phyloP scores from a whole-genome alignment of 345 rosid genomes.

The Salix viminalis region DNA sequence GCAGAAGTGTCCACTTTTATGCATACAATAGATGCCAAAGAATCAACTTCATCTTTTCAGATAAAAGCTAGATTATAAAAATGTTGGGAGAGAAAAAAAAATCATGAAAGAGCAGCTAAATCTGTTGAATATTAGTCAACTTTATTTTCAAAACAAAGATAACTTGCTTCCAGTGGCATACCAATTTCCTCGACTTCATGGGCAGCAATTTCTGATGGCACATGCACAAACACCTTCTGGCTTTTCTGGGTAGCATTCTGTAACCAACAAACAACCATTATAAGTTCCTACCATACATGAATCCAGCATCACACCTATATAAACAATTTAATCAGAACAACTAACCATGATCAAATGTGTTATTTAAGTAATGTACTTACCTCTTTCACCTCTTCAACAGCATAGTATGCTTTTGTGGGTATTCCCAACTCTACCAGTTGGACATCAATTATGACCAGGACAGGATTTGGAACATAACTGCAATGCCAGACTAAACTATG shows the following conservation, averaged over 20 bases:
- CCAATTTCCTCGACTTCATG: slow-evolving; percentile 98
- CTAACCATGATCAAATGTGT: background rate
- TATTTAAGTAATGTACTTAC: slow-evolving; percentile 23
- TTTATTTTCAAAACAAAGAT: background rate
- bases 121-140: background rate
- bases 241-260: slow-evolving; percentile 94
- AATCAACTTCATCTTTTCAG: background rate
- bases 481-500: slow-evolving; percentile 8
- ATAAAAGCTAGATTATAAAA: background rate
- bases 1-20: background rate
- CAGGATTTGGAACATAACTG: slow-evolving; percentile 85
- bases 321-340: background rate
- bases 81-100: background rate
- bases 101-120: background rate
- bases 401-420: slow-evolving; percentile 87
- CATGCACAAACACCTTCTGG: slow-evolving; percentile 81
- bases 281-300: background rate
- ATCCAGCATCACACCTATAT: background rate
- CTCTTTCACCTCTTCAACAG: slow-evolving; percentile 92
- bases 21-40: background rate
- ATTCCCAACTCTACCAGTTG: slow-evolving; percentile 90
- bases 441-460: slow-evolving; percentile 89
- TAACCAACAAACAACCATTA: slow-evolving; percentile 9
- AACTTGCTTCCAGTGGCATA: slow-evolving; percentile 17
- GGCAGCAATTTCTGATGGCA: slow-evolving; percentile 82